Percentiles rank a stretch among this genome's conserved stretches.
These are phyloP conservation scores for Candida insectorum DNA, from an alignment of 805 yeast species.

Conservation along the genomic window DNA sequence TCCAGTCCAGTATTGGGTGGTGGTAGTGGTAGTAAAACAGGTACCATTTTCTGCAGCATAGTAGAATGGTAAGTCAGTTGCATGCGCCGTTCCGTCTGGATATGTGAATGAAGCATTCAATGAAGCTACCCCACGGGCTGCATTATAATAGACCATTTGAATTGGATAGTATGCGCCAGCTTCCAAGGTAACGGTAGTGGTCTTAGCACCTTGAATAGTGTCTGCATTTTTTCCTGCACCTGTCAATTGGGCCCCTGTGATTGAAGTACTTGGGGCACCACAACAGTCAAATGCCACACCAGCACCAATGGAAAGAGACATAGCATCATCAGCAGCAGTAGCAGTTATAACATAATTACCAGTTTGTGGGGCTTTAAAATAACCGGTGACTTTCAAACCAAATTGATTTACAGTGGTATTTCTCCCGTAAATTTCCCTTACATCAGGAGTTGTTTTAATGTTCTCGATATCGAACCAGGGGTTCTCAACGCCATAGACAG, in stretches of 20 bases:
- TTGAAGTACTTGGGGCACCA: neutral
- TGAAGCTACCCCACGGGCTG: neutral
- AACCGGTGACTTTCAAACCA: slow-evolving; percentile 5
- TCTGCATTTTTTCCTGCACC: too few relatives aligned
- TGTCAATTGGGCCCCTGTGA: too few relatives aligned
- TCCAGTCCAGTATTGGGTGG: slow-evolving; percentile 1
- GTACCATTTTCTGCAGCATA: neutral
- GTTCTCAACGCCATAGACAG: too few relatives aligned
- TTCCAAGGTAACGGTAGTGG: neutral
- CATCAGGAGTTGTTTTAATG: neutral
- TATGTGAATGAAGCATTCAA: neutral
- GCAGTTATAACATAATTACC: slow-evolving; percentile 3
- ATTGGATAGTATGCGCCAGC: slow-evolving; percentile 1
- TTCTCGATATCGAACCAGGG: neutral
- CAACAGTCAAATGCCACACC: slow-evolving; percentile 4
- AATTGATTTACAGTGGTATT: neutral
- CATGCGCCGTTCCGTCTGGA: slow-evolving; percentile 1
- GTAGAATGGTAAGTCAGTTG: slow-evolving; percentile 1
- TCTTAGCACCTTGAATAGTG: too few relatives aligned
- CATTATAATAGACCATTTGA: slow-evolving; percentile 1
- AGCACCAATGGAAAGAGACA: neutral
- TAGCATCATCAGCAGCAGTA: slow-evolving; percentile 1
- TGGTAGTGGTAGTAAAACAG: slow-evolving; percentile 1
- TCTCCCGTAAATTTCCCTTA: too few relatives aligned
- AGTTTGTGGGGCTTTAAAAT: slow-evolving; percentile 3